These are phyloP conservation scores for Mentha longifolia DNA, from an alignment of 257 asterid genomes.

Conservation along the genomic window DNA sequence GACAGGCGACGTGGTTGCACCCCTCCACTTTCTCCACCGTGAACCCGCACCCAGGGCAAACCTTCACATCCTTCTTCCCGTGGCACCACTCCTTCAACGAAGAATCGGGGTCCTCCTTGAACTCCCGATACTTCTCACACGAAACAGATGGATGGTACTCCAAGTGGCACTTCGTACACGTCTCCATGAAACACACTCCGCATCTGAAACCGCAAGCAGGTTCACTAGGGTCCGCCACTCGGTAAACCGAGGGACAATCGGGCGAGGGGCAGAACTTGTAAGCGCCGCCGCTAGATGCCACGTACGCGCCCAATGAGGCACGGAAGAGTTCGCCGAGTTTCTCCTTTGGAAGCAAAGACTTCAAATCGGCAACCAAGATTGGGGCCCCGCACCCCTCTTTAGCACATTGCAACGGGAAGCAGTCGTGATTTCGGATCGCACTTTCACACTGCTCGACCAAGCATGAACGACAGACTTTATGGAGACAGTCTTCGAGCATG, in stretches of 20 bases:
- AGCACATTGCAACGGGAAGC: slow-evolving; percentile 70
- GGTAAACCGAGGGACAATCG: slow-evolving; percentile 86
- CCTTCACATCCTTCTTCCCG: slow-evolving; percentile 77
- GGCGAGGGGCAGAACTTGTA: slow-evolving; percentile 94
- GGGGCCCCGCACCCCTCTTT: slow-evolving; percentile 54
- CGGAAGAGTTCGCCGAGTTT: slow-evolving; percentile 82
- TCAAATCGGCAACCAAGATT: slow-evolving; percentile 64
- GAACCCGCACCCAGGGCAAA: slow-evolving; percentile 71
- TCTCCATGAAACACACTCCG: slow-evolving; percentile 77
- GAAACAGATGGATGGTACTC: slow-evolving; percentile 75
- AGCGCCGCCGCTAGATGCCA: slow-evolving; percentile 65
- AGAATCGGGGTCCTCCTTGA: slow-evolving; percentile 76
- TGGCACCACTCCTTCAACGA: slow-evolving; percentile 79
- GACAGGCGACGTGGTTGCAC: slow-evolving; percentile 84
- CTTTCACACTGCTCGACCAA: slow-evolving; percentile 82
- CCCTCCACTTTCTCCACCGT: slow-evolving; percentile 92
- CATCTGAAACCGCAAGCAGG: slow-evolving; percentile 53
- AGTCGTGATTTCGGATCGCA: slow-evolving; percentile 60
- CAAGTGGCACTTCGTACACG: slow-evolving; percentile 85
- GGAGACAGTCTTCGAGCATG: slow-evolving; percentile 72
- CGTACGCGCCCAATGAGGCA: slow-evolving; percentile 72
- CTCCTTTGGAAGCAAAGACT: slow-evolving; percentile 54
- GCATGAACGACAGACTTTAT: slow-evolving; percentile 71
- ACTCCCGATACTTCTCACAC: slow-evolving; percentile 69
- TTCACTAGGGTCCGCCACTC: slow-evolving; percentile 43